Evolutionary conservation across 768 basidiomycete genomes (phyloP), one percentile per base, ranked within the genome.

Genomic region (Hericium alpestre): DNA sequence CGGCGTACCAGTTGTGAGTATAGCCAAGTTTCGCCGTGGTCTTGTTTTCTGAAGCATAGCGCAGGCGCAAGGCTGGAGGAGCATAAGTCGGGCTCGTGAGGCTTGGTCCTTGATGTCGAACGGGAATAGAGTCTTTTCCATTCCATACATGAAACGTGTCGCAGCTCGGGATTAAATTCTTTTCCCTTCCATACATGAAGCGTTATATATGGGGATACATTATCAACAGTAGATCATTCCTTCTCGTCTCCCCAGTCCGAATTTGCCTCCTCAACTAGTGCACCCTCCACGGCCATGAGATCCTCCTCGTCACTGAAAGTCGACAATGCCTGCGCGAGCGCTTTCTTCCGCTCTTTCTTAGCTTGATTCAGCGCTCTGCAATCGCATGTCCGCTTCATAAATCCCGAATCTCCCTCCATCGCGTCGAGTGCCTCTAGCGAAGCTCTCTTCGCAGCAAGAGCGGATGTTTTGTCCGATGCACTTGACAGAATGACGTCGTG

Each of bases 391-490:
- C 78, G 76, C 5, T 75, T 69, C 65, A 91, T 69, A 56, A 90
- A 82, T 12, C 74, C 75, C 5, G 81, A 69, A 64, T 89, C 82
- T 25, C 78, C 79, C 57, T 86, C 79, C 38, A 92, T 68, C 16
- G 80, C 82, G 65, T 87, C 83, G 58, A 92, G 66, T 11, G 87
- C 88, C n/a, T 73, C 73, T 51, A 79, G 63, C 6, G 85, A 86
- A 3, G 83, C 84, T 40, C 70, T 72, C 59, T 86, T 78, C 5
- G 82, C 77, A 23, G 88, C 86, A 16, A 75, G 71, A 27, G 76
- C 70, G 9, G 74, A 70, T 7, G 79, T 79, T 6, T 67, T 54
- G 52, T 83, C 84, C 55, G 73, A 72, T 1, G 78, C 84, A 51
- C 73, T 81, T 27, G 85, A 80, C 46, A 91, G 72, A 41, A 81